Percentiles rank a stretch among this genome's conserved stretches.
Conservation (phyloP, 352 stramenopile genomes). For the Phytopythium helicoides region DNA sequence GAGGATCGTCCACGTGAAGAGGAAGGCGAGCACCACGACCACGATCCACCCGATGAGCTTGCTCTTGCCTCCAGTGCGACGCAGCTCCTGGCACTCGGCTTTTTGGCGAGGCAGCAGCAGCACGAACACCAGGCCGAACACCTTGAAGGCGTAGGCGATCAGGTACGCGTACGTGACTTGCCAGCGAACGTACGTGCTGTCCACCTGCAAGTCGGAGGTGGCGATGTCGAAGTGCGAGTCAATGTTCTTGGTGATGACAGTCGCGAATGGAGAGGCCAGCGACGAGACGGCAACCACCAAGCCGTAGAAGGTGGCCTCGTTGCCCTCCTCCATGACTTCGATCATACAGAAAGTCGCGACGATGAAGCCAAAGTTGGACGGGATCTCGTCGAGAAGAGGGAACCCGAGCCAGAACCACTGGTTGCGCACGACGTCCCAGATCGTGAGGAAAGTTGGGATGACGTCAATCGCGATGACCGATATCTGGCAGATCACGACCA, state of each 20-base stretch:
- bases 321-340: constrained; percentile 49
- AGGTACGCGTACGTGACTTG: no score
- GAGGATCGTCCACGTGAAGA: constrained; percentile 40
- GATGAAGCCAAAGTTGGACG: constrained; percentile 47
- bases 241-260: no score
- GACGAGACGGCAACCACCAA: constrained; percentile 52
- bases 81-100: no score
- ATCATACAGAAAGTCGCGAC: constrained; percentile 56
- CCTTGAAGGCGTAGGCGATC: no score
- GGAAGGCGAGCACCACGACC: constrained; percentile 31
- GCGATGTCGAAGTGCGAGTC: no score
- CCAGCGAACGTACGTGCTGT: no score
- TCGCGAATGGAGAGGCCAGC: constrained; percentile 39
- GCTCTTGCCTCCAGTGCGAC: constrained; percentile 26
- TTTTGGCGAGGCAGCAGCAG: no score
- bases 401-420: constrained; percentile 66
- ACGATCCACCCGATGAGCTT: constrained; percentile 31
- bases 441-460: constrained; percentile 30
- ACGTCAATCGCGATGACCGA: constrained; percentile 35
- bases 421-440: constrained; percentile 51
- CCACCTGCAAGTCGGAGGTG: no score
- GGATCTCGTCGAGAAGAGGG: constrained; percentile 44
- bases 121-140: no score
- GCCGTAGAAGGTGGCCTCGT: constrained; percentile 57
- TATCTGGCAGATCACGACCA: constrained; percentile 33